Base-by-base conservation (phyloP, 257 asterid genomes). In the Solanum ahanhuiri region DNA sequence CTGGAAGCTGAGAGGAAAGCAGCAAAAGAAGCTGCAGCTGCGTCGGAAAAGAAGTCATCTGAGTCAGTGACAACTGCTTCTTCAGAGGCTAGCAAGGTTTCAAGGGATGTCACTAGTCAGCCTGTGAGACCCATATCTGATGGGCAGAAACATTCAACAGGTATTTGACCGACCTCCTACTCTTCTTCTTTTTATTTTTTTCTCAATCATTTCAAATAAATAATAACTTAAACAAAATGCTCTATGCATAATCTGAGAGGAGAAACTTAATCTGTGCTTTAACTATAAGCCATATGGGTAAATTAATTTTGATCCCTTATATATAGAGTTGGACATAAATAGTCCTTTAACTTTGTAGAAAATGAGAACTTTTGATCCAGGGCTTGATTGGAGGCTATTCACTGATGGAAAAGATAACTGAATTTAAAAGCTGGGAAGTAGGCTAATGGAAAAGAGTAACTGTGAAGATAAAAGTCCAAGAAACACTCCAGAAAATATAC, bases 11-110 rank as follows among this genome's bases (percentile, higher is more conserved):
- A 92, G 91, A 93, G 90, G 85, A 87, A 83, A 84, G 93, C 95
- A 87, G 93, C 93, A 45, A 93, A 91, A 90, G 95, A 92, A 92
- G 93, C 91, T 72, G 96, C 93, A 90, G 94, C 90, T 92, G 96
- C 91, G 43, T 94, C 91, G 51, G 87, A 90, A 23, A 91, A 86
- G 90, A 88, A 76, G 84, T 90, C 91, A 45, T 66, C 91, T 83
- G 95, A 91, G 76, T 75, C 87, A 39, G 87, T 60, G 87, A 89
- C 35, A 34, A 81, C 58, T 76, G 30, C 81, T 86, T 88, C 90
- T 85, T 75, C 57, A 70, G 90, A 72, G 77, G 87, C 77, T 20
- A 86, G 75, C 58, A 86, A 86, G 85, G 89, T 34, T 83, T 73
- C 91, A 48, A 90, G 64, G 87, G 89, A 70, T 85, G 76, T 84